These are phyloP conservation scores for Fusarium drepaniforme DNA, from an alignment of 2,329 filamentous ascomycete genomes.

Conservation along the genomic window DNA sequence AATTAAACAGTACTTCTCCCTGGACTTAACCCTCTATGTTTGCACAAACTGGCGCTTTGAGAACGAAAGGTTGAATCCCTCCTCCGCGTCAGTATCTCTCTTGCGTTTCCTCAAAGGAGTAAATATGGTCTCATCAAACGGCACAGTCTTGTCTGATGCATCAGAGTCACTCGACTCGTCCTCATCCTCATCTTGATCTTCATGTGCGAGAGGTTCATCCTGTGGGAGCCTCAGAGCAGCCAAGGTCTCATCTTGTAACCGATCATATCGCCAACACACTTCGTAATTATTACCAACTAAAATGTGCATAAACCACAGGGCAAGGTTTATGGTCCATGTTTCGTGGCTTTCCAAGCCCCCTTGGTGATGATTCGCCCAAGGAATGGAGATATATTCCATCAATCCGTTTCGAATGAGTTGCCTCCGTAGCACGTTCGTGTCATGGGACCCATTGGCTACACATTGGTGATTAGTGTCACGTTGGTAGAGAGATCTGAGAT, in stretches of 20 bases:
- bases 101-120: neutral
- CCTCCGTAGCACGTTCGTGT: neutral
- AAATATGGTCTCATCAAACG: neutral
- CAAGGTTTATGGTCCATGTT: neutral
- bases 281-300: neutral
- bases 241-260: neutral
- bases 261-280: neutral
- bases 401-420: neutral
- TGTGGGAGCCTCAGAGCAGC: neutral
- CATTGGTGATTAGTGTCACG: neutral
- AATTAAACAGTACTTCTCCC: too few relatives aligned
- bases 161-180: neutral
- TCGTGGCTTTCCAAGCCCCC: neutral
- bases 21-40: neutral
- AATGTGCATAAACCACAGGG: neutral
- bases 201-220: neutral
- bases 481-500: too few relatives aligned
- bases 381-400: neutral
- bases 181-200: neutral
- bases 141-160: neutral
- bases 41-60: neutral
- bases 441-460: neutral
- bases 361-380: neutral
- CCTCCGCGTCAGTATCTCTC: neutral
- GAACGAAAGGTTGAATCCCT: neutral